These are phyloP conservation scores for Anacardium occidentale DNA, from an alignment of 345 rosid species.

Conservation along the genomic window DNA sequence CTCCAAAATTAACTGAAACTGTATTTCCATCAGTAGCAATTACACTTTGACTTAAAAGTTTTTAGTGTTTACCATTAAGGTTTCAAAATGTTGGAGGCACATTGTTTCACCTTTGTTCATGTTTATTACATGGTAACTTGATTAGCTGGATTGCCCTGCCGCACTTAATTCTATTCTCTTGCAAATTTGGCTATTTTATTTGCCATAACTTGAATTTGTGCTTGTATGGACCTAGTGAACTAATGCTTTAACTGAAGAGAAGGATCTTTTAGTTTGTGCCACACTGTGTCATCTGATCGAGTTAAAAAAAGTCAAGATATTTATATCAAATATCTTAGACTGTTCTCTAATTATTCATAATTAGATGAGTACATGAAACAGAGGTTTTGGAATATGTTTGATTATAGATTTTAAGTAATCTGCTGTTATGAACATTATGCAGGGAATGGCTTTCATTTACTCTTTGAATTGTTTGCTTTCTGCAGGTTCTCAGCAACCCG, in stretches of 20 bases:
- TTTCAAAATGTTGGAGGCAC: not conserved
- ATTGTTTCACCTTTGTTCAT: not conserved
- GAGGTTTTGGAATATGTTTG: not conserved
- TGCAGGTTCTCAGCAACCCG: slow-evolving; percentile 96
- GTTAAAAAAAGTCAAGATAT: not conserved
- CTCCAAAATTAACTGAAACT: not conserved
- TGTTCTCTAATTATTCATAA: not conserved
- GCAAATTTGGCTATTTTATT: slow-evolving; percentile 3
- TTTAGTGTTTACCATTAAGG: not conserved
- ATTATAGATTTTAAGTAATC: not conserved
- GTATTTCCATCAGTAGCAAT: not conserved
- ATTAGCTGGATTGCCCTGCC: slow-evolving; percentile 4
- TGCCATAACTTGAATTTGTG: not conserved
- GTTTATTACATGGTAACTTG: not conserved
- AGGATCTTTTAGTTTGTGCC: not conserved
- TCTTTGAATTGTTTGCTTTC: slow-evolving; percentile 9
- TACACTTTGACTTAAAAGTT: not conserved
- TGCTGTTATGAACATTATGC: slow-evolving; percentile 6
- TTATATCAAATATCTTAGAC: not conserved
- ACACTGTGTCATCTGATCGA: not conserved
- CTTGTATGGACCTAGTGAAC: not conserved
- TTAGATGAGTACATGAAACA: slow-evolving; percentile 2
- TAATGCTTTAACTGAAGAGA: not conserved
- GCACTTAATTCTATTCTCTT: not conserved
- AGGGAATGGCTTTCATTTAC: slow-evolving; percentile 22